phyloP scores from a whole-genome alignment of 345 rosid genomes.

The Eucalyptus sp. region DNA sequence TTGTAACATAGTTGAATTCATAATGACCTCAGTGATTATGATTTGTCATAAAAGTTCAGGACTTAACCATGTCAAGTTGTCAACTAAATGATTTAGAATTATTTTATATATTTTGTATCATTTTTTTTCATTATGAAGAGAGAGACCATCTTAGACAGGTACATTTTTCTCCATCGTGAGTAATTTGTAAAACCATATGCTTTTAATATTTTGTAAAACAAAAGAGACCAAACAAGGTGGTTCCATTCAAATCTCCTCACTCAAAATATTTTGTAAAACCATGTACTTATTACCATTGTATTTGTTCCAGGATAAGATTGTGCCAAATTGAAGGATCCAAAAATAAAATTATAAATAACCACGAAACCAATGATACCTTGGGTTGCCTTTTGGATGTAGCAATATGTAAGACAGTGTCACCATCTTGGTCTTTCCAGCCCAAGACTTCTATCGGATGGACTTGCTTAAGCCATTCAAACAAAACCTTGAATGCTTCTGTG shows the following conservation, averaged over 20 bases:
- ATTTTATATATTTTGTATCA: too few relatives aligned
- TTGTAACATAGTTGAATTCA: too few relatives aligned
- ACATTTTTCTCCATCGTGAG: not conserved
- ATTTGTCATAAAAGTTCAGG: not conserved
- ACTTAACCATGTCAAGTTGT: not conserved
- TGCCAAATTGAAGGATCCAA: not conserved
- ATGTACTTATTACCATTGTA: not conserved
- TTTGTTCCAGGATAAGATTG: not conserved
- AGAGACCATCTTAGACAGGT: too few relatives aligned
- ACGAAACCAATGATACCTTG: not conserved
- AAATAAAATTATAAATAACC: not conserved
- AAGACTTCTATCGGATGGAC: not conserved
- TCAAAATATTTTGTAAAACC: not conserved
- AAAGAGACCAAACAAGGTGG: not conserved
- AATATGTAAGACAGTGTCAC: not conserved
- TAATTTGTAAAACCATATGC: not conserved
- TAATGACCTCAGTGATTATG: too few relatives aligned
- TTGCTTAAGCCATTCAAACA: not conserved
- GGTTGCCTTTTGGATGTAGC: fast-evolving
- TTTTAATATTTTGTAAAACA: too few relatives aligned
- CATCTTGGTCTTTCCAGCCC: not conserved
- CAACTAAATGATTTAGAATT: not conserved
- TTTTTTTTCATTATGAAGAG: too few relatives aligned
- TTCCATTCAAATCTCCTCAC: not conserved
- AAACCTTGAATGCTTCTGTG: not conserved